Evolutionary conservation across 352 stramenopile genomes (phyloP), one percentile per base, ranked within the genome.

Genomic region (Pythium chondricola): DNA sequence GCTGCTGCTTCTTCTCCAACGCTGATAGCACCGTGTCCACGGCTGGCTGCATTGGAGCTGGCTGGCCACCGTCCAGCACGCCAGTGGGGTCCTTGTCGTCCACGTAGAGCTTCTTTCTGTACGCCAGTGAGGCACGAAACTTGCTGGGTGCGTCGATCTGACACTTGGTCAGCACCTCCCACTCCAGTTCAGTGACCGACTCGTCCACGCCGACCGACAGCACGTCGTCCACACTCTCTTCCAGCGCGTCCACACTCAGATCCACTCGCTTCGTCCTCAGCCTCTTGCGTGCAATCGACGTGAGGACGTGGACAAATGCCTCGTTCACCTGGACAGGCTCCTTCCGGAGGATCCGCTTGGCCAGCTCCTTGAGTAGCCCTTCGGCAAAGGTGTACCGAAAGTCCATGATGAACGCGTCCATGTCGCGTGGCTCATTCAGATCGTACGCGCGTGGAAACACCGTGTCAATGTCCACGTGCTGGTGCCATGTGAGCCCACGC

Each of bases 371-470:
- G 32, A 96, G 69, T 43, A 96, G 35, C 10, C 81, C 71, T 55
- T 93, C 83, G 2, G 85, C 86, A 7, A 86, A 65, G 3, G 84
- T 77, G 43, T 76, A 88, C n/a, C 84, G 74, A 56, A 93, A 97
- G 42, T 97, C 90, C 43, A 97, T 84, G 16, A 96, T 48, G 50
- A 97, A 97, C 6, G 58, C 67, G 43, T 90, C 79, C 63, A 95
- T 86, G 46, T 97, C 82, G 17, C 65, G 56, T 1, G 69, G 65
- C 35, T 85, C 73, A 16, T 88, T 93, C 8, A 97, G 67, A 55
- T 97, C 87, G 56, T 96, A 97, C 0, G 81, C 82, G 1, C 88
- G 63, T 14, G 91, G 91, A 32, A 97, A 96, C 20, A 96, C 75
- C 1, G 64, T 64, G 48, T 96, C 80, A 38, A 78, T 67, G 51